Base-by-base conservation (phyloP, 768 basidiomycete genomes). In the Lepiota venenata region DNA sequence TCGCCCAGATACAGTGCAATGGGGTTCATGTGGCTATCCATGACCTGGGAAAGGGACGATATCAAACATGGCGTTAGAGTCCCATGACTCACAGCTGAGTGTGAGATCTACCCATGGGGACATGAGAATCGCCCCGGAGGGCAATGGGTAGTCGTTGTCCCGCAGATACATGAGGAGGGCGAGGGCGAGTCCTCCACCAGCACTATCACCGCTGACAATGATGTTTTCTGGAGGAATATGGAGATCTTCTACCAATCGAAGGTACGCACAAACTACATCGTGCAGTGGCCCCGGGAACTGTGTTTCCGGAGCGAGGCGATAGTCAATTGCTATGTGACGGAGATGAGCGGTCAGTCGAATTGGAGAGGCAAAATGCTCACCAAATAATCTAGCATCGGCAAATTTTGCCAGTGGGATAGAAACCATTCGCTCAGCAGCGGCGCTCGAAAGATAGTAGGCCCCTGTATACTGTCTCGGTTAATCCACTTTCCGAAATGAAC, bases 61-160 rank as follows among this genome's bases (percentile, higher is more conserved):
- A 66, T 94, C 93, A 67, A 77, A 94, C n/a, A 78, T 71, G 22
- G 88, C 84, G 67, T 98, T 98, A 52, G 88, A 90, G 27, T 96
- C 93, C 93, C 96, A 98, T n/a, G 93, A 96, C 52, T 94, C 91
- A 67, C 94, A 98, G 60, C 93, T 95, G 84, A 97, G 91, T 0
- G 97, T 98, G 58, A 99, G 71, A 68, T 96, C 93, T 91, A 59
- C 16, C 94, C 94, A 98, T 4, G 94, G 94, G 20, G 88, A 93
- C 82, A 98, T 85, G 37, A 97, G 68, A 25, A 98, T 91, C 7
- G 87, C 87, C 3, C 87, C 92, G 25, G 87, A 82, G 8, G 96
- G 96, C 4, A 96, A 63, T 1, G 87, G 80, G 66, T 96, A 95
- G 14, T 75, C 72, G 60, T 95, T 88, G 64, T 99, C 96, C n/a